Base-by-base conservation (phyloP, 176 grass and related monocot species). In the Coix lacrymajobi region DNA sequence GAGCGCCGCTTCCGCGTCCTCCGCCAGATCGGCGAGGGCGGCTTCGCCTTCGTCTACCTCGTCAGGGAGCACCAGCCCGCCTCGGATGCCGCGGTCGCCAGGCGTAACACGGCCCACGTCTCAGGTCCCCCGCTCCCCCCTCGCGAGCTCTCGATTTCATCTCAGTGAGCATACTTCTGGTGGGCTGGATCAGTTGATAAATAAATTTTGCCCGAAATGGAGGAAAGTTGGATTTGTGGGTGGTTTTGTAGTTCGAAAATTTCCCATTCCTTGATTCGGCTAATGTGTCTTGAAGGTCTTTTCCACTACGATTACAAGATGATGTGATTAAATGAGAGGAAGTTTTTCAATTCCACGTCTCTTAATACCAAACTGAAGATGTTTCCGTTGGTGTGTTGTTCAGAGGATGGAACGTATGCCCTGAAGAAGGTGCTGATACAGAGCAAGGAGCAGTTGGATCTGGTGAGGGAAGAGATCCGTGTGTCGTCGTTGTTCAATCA, bases 341-440 rank as follows among this genome's bases (percentile, higher is more conserved):
- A 8, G 3, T 28, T 81, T 19, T 76, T 22, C 25, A 46, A 28
- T 43, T 45, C 10, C 29, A 24, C 10, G 5, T 57, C 13, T 66
- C 4, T 64, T 64, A 58, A 22, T 57, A 25, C 22, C 1, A 8
- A 60, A 11, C 46, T 73, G 5, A 39, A 82, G 8, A 66, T 77
- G 34, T 70, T 81, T 41, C 8, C 7, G 12, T 56, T 77, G 2
- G 3, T 63, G n/a, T 89, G n/a, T 24, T 63, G 6, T 80, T 72
- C 80, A 98, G 96, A 81, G 39, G 90, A 98, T 82, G 96, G 89
- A 58, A 93, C 82, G 7, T 98, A 96, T 69, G 93, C 96, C 71
- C 83, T 98, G 79, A 98, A 95, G 82, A 95, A 98, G 85, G 90
- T 95, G 39, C 82, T 95, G 41, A 96, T 96, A 84, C 96, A 98